These are phyloP conservation scores for Kodamaea arcana DNA, from an alignment of 1,139 yeast species.

Conservation along the genomic window DNA sequence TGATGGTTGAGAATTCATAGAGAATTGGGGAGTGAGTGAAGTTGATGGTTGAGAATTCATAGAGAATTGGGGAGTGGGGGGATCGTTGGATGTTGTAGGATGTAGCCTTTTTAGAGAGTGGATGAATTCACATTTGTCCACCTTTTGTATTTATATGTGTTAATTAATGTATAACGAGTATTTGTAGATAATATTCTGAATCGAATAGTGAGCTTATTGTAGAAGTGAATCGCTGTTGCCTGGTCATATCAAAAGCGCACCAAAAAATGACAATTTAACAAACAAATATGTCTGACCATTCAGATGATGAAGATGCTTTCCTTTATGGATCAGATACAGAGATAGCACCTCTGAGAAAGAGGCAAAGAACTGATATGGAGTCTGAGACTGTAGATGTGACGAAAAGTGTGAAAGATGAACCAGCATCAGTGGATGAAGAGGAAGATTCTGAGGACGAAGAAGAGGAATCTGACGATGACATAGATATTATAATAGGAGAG, in stretches of 20 bases:
- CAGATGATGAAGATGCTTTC: constrained; percentile 80
- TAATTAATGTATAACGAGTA: background rate
- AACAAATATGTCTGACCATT: constrained; percentile 12
- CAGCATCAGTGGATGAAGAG: constrained; percentile 6
- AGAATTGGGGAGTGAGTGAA: constrained; percentile 1
- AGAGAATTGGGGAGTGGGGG: too few species aligned
- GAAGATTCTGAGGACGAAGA: constrained; percentile 16
- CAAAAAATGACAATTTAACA: too few species aligned
- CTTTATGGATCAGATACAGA: constrained; percentile 72
- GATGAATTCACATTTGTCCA: background rate
- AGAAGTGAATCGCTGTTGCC: too few species aligned
- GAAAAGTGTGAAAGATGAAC: background rate
- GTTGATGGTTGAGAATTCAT: background rate
- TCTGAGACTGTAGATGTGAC: constrained; percentile 1
- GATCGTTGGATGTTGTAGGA: too few species aligned
- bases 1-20: constrained; percentile 29
- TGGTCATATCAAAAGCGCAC: too few species aligned
- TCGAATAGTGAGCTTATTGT: too few species aligned
- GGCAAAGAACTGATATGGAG: constrained; percentile 6
- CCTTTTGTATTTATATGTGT: background rate
- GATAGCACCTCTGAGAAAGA: constrained; percentile 9
- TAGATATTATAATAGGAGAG: constrained; percentile 36
- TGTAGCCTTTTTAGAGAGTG: too few species aligned
- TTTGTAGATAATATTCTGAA: background rate
- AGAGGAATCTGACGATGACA: constrained; percentile 41